Conservation (phyloP, 257 asterid species). For the Solanum clarkiae region DNA sequence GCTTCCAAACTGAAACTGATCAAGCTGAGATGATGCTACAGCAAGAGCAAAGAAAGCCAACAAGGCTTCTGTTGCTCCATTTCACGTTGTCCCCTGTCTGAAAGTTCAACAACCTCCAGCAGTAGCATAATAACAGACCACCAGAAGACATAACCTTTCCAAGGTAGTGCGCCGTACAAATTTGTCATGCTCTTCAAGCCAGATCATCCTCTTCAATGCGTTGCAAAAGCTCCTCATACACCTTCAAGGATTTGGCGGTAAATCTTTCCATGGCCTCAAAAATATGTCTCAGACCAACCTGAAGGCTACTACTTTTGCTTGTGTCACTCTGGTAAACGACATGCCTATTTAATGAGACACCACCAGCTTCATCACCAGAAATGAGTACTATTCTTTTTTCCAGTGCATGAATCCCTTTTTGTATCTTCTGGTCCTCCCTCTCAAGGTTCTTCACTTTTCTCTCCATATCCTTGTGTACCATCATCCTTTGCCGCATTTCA, state of each 20-base stretch:
- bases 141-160: background rate
- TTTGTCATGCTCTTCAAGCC: constrained; percentile 20
- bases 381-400: constrained; percentile 51
- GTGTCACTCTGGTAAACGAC: constrained; percentile 82
- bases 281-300: constrained; percentile 58
- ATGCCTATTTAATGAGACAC: constrained; percentile 39
- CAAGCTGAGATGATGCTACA: background rate
- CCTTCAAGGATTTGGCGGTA: constrained; percentile 44
- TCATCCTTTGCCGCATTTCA: constrained; percentile 60
- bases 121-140: background rate
- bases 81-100: background rate
- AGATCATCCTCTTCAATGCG: constrained; percentile 72
- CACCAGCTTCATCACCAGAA: constrained; percentile 34
- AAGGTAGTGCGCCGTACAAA: constrained; percentile 13
- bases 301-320: constrained; percentile 53
- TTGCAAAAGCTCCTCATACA: constrained; percentile 66
- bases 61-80: background rate
- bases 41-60: background rate
- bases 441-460: constrained; percentile 69
- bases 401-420: constrained; percentile 73
- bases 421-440: constrained; percentile 79
- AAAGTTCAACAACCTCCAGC: background rate
- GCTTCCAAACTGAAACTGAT: background rate
- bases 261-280: constrained; percentile 91
- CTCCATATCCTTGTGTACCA: constrained; percentile 52